Evolutionary conservation across 2,329 filamentous ascomycete species (phyloP).

Genomic region (Penicillium rolfsii): DNA sequence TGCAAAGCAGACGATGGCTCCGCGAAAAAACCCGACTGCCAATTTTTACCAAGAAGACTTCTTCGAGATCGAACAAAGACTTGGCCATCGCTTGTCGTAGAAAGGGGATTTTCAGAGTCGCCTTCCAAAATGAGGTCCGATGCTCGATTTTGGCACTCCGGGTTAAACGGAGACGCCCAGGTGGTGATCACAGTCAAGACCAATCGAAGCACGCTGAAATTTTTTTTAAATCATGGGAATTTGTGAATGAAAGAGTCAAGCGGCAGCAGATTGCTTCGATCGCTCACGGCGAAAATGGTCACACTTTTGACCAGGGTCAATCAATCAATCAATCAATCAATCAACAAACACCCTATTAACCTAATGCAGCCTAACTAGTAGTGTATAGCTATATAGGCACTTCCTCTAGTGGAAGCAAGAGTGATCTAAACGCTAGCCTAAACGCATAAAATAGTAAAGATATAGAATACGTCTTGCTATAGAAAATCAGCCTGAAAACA

Average conservation of each 20-base stretch:
- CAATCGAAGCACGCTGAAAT: too few relatives aligned
- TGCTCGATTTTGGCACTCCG: conserved; percentile 9
- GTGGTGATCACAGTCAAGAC: conserved; percentile 5
- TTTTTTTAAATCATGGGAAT: too few relatives aligned
- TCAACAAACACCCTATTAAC: not conserved
- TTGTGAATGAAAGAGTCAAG: too few relatives aligned
- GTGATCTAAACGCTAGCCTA: too few relatives aligned
- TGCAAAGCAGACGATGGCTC: conserved; percentile 1
- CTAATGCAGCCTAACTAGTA: too few relatives aligned
- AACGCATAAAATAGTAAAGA: too few relatives aligned
- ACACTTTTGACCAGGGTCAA: not conserved
- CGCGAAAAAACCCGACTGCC: conserved; percentile 5
- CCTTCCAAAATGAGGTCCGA: conserved; percentile 8
- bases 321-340: not conserved
- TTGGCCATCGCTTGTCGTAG: conserved; percentile 8
- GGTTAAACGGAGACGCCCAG: conserved; percentile 1
- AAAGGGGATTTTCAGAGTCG: conserved; percentile 8
- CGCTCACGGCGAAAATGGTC: not conserved
- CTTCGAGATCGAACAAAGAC: conserved; percentile 5
- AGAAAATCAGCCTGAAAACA: too few relatives aligned
- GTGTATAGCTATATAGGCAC: too few relatives aligned
- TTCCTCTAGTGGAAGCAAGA: too few relatives aligned
- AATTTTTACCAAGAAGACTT: conserved; percentile 6
- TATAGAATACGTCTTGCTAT: too few relatives aligned
- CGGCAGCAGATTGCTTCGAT: not conserved